phyloP scores from a whole-genome alignment of 768 basidiomycete genomes.

The Suillus variegatus region DNA sequence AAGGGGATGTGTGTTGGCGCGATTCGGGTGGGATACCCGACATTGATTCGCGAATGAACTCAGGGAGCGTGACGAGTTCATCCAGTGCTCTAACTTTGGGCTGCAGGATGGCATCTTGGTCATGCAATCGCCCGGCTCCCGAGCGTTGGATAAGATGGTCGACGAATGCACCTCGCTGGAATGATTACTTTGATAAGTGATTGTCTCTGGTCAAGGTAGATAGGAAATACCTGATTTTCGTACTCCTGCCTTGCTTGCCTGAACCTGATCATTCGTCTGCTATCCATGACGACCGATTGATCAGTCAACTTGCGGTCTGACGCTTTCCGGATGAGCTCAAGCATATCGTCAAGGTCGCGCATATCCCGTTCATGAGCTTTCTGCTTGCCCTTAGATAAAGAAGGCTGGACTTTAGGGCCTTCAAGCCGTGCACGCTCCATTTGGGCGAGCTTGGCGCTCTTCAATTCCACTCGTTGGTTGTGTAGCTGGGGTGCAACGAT shows the following conservation, averaged over 20 bases:
- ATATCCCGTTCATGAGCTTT: slow-evolving; percentile 46
- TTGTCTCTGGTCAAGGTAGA: neutral
- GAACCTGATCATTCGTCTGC: slow-evolving; percentile 52
- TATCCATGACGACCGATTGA: slow-evolving; percentile 71
- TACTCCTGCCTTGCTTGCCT: slow-evolving; percentile 62
- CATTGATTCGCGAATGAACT: slow-evolving; percentile 61
- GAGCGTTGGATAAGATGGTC: slow-evolving; percentile 74
- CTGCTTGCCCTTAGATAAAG: slow-evolving; percentile 42
- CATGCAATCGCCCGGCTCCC: slow-evolving; percentile 68
- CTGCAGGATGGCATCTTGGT: slow-evolving; percentile 68
- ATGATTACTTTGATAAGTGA: slow-evolving; percentile 14
- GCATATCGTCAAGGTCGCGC: slow-evolving; percentile 67
- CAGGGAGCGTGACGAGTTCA: slow-evolving; percentile 48
- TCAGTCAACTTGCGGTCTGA: slow-evolving; percentile 65
- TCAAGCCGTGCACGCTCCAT: slow-evolving; percentile 68
- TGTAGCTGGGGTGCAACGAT: slow-evolving; percentile 83
- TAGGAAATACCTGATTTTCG: slow-evolving; percentile 55
- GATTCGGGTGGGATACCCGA: slow-evolving; percentile 33
- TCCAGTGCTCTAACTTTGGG: slow-evolving; percentile 8
- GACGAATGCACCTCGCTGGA: slow-evolving; percentile 73
- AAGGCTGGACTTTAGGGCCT: slow-evolving; percentile 28
- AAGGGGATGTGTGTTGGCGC: neutral
- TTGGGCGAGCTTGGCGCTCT: slow-evolving; percentile 65
- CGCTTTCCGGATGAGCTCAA: slow-evolving; percentile 71
- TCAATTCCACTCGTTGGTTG: slow-evolving; percentile 92